phyloP scores from a whole-genome alignment of 805 yeast genomes.

The Wickerhamomyces canadensis region DNA sequence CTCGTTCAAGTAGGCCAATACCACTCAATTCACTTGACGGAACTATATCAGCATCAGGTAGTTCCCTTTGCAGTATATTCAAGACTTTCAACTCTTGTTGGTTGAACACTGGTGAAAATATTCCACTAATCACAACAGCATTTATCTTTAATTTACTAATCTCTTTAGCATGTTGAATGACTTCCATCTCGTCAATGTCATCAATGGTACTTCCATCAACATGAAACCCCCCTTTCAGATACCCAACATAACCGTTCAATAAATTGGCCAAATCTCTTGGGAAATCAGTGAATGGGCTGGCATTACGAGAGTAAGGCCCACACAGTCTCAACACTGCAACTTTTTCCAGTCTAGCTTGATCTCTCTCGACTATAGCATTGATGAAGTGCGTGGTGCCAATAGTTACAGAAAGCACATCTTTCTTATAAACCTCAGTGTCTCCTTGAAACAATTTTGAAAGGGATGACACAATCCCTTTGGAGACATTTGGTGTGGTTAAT shows the following conservation, averaged over 20 bases:
- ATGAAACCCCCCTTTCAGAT: slow-evolving; percentile 36
- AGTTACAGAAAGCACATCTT: slow-evolving; percentile 36
- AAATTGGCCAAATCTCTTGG: slow-evolving; percentile 32
- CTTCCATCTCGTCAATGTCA: slow-evolving; percentile 27
- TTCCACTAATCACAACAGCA: slow-evolving; percentile 36
- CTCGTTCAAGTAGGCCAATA: slow-evolving; percentile 40
- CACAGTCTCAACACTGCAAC: slow-evolving; percentile 43
- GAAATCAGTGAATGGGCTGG: slow-evolving; percentile 40
- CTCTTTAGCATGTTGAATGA: slow-evolving; percentile 25
- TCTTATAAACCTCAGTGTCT: slow-evolving; percentile 13
- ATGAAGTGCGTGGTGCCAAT: slow-evolving; percentile 49
- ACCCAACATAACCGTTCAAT: slow-evolving; percentile 32
- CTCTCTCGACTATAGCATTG: slow-evolving; percentile 44
- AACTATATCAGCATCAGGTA: slow-evolving; percentile 33
- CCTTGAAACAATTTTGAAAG: slow-evolving; percentile 28
- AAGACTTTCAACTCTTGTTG: slow-evolving; percentile 34
- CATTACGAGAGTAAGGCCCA: slow-evolving; percentile 35
- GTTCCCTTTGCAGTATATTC: slow-evolving; percentile 27
- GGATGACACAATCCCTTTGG: slow-evolving; percentile 36
- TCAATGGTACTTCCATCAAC: slow-evolving; percentile 37
- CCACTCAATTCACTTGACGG: slow-evolving; percentile 37
- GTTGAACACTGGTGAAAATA: slow-evolving; percentile 34
- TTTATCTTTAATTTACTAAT: slow-evolving; percentile 29
- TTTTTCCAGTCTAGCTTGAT: slow-evolving; percentile 33
- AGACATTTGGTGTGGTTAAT: slow-evolving; percentile 38